phyloP scores from a whole-genome alignment of 148 eudicot species.

The Limonium bicolor region DNA sequence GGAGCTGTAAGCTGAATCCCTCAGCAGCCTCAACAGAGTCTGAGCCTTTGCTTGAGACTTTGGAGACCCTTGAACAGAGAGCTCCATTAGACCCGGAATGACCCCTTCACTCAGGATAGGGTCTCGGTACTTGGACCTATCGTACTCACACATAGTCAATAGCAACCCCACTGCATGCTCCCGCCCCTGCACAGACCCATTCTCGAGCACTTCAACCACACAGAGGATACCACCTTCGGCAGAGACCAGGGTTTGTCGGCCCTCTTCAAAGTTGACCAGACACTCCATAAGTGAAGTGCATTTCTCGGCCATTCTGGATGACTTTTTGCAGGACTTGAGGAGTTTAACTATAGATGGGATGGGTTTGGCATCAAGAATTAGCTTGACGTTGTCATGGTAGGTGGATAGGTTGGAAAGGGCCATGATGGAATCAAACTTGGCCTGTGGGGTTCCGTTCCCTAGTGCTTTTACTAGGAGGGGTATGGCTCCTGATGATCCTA shows the following conservation, averaged over 20 bases:
- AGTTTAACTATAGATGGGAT: conserved; percentile 42
- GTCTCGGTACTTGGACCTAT: conserved; percentile 60
- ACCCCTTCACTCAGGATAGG: conserved; percentile 87
- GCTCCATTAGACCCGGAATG: conserved; percentile 90
- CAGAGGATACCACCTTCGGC: conserved; percentile 89
- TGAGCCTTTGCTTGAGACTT: conserved; percentile 68
- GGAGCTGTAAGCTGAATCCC: conserved; percentile 60
- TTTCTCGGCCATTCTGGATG: conserved; percentile 74
- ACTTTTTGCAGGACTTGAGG: conserved; percentile 57
- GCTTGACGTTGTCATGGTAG: conserved; percentile 25
- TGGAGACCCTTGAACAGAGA: conserved; percentile 80
- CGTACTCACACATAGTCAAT: conserved; percentile 63
- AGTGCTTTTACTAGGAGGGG: conserved; percentile 70
- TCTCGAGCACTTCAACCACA: conserved; percentile 74
- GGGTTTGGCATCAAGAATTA: conserved; percentile 47
- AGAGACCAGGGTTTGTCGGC: conserved; percentile 34
- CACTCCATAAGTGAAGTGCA: conserved; percentile 73
- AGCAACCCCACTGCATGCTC: conserved; percentile 86
- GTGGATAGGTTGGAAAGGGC: conserved; percentile 95
- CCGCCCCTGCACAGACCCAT: conserved; percentile 69
- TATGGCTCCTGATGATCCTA: conserved; percentile 57
- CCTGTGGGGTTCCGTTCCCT: conserved; percentile 42
- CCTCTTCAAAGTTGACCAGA: conserved; percentile 49
- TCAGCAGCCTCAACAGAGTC: conserved; percentile 45
- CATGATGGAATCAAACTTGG: conserved; percentile 69